Conservation (phyloP, 1,284 basidiomycete species). For the Gomphus sp. region DNA sequence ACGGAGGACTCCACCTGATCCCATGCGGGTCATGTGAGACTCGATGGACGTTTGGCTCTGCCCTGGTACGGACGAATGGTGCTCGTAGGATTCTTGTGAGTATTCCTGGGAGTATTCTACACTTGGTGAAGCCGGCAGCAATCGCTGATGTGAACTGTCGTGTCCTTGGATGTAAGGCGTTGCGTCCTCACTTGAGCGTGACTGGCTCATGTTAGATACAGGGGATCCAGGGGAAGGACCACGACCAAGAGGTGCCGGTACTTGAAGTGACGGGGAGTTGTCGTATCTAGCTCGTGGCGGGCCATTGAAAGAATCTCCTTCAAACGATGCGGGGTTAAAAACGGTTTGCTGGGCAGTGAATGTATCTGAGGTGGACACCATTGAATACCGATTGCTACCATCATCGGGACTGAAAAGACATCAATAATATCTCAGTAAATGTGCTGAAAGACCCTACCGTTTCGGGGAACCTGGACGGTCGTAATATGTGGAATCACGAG, state of each 20-base stretch:
- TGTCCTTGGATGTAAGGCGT: conserved; percentile 23
- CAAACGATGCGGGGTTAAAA: conserved; percentile 55
- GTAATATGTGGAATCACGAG: conserved; percentile 69
- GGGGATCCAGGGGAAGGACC: conserved; percentile 30
- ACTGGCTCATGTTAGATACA: conserved; percentile 45
- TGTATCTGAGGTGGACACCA: conserved; percentile 68
- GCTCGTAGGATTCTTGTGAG: conserved; percentile 1
- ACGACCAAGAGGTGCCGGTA: conserved; percentile 58
- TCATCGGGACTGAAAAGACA: conserved; percentile 23
- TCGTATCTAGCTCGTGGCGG: conserved; percentile 49
- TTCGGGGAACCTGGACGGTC: conserved; percentile 44
- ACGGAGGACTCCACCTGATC: conserved; percentile 28
- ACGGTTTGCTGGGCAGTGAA: conserved; percentile 42
- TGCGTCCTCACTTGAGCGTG: conserved; percentile 61
- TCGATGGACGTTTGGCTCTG: conserved; percentile 26
- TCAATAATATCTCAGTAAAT: not conserved
- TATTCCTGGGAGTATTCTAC: conserved; percentile 32
- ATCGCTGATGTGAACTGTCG: conserved; percentile 47
- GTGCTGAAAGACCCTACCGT: conserved; percentile 38
- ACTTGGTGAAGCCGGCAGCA: conserved; percentile 42
- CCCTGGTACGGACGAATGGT: conserved; percentile 15
- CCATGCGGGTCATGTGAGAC: conserved; percentile 32
- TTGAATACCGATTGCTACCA: conserved; percentile 60
- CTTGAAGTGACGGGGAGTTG: conserved; percentile 56
- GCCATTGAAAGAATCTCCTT: conserved; percentile 32